Conservation (phyloP, 2,329 filamentous ascomycete species). For the Paraphoma chrysanthemicola region DNA sequence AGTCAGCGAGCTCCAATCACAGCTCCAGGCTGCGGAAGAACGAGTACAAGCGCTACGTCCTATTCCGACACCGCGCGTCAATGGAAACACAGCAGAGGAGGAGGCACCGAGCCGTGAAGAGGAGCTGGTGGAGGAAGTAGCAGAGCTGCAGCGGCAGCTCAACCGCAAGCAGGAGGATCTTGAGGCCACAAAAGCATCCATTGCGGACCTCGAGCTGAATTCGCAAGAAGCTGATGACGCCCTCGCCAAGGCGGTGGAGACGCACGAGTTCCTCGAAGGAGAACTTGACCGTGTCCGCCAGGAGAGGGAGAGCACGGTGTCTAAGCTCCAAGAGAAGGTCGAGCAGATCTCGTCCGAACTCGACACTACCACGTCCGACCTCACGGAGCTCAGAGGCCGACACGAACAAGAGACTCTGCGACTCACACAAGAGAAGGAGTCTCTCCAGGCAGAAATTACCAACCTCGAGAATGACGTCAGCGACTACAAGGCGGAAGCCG, state of each 20-base stretch:
- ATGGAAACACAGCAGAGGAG: conserved; percentile 57
- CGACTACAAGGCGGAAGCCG: conserved; percentile 77
- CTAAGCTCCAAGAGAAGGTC: conserved; percentile 81
- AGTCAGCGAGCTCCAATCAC: conserved; percentile 86
- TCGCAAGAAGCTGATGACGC: conserved; percentile 89
- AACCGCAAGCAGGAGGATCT: conserved; percentile 82
- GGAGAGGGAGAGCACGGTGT: conserved; percentile 80
- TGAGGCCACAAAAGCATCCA: conserved; percentile 79
- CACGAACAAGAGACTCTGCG: conserved; percentile 74
- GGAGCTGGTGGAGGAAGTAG: conserved; percentile 82
- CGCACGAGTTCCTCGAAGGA: conserved; percentile 74
- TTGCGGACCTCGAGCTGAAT: conserved; percentile 87
- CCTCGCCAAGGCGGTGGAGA: conserved; percentile 77
- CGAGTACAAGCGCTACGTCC: conserved; percentile 81
- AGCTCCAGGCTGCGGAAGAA: conserved; percentile 89
- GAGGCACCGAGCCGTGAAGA: conserved; percentile 71
- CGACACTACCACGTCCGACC: conserved; percentile 78
- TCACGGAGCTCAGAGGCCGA: conserved; percentile 79
- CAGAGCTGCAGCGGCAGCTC: conserved; percentile 85
- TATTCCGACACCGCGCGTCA: conserved; percentile 71
- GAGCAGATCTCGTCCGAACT: conserved; percentile 86
- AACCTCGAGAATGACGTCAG: conserved; percentile 85
- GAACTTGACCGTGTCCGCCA: conserved; percentile 79
- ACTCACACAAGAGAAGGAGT: conserved; percentile 83
- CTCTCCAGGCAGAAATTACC: conserved; percentile 78